Evolutionary conservation across 2,329 filamentous ascomycete genomes (phyloP).

Genomic region (Neonectria coccinea): DNA sequence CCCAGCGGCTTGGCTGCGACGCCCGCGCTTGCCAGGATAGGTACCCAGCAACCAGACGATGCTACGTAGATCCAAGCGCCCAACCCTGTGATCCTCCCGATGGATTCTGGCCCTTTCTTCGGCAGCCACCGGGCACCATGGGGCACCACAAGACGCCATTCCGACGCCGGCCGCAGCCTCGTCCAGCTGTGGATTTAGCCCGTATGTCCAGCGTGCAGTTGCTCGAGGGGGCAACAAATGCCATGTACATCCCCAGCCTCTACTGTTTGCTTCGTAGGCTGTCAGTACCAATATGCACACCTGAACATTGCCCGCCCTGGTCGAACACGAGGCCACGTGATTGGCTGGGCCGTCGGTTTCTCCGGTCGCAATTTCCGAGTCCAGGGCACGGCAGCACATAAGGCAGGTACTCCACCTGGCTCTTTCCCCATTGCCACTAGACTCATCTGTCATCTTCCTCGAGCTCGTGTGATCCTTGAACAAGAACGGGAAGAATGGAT

Average conservation of each 20-base stretch:
- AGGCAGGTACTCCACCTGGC: conserved; percentile 1
- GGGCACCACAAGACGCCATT: background rate
- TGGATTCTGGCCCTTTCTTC: background rate
- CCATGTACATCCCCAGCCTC: background rate
- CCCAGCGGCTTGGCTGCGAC: background rate
- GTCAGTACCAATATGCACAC: conserved; percentile 25
- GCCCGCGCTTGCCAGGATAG: conserved; percentile 5
- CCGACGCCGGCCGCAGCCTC: conserved; percentile 5
- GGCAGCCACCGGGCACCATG: conserved; percentile 12
- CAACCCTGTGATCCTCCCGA: conserved; percentile 1
- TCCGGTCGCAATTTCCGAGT: conserved; percentile 42
- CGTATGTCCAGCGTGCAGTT: background rate
- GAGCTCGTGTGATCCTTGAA: conserved; percentile 3
- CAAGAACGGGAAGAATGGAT: background rate
- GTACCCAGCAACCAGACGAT: conserved; percentile 8
- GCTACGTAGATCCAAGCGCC: background rate
- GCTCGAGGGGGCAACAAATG: background rate
- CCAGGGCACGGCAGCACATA: conserved; percentile 8
- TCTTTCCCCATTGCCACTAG: conserved; percentile 14
- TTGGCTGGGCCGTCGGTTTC: conserved; percentile 34
- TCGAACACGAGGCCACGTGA: background rate
- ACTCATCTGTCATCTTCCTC: conserved; percentile 11
- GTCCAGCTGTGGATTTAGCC: background rate
- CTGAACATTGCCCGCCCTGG: conserved; percentile 26
- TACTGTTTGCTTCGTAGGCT: too few relatives aligned